Conservation (phyloP, 2,329 filamentous ascomycete species). For the Mycosphaerelloides madeirae region DNA sequence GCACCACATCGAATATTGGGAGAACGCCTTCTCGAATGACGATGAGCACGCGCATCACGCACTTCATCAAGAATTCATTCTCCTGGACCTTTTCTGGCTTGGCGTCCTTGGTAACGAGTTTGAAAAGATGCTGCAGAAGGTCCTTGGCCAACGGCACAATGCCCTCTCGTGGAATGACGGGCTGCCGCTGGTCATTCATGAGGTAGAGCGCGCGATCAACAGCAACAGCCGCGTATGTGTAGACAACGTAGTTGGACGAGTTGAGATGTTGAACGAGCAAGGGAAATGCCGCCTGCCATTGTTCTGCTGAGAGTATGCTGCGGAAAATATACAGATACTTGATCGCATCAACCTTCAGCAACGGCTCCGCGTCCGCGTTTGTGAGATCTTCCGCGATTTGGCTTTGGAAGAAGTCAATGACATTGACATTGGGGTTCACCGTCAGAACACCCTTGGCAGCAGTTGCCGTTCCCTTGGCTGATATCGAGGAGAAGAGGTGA, state of each 20-base stretch:
- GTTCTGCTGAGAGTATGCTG: conserved; percentile 83
- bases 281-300: conserved; percentile 86
- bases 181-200: conserved; percentile 66
- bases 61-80: conserved; percentile 98
- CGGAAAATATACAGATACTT: conserved; percentile 97
- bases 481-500: conserved; percentile 90
- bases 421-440: conserved; percentile 69
- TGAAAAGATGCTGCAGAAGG: conserved; percentile 83
- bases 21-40: conserved; percentile 81
- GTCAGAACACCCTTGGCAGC: conserved; percentile 84
- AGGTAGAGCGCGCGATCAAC: conserved; percentile 90
- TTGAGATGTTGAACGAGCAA: conserved; percentile 87
- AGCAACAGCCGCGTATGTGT: conserved; percentile 94
- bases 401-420: conserved; percentile 91
- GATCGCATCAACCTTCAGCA: conserved; percentile 95
- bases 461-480: conserved; percentile 84
- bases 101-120: conserved; percentile 77
- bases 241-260: conserved; percentile 89
- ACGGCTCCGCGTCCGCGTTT: conserved; percentile 66
- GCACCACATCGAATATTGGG: conserved; percentile 69
- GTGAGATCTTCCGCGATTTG: conserved; percentile 87
- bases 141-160: conserved; percentile 81
- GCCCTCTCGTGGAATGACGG: conserved; percentile 73
- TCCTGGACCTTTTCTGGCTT: conserved; percentile 92
- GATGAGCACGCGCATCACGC: conserved; percentile 94